Conservation (phyloP, 768 basidiomycete genomes). For the Porphyrellus cyaneotinctus region DNA sequence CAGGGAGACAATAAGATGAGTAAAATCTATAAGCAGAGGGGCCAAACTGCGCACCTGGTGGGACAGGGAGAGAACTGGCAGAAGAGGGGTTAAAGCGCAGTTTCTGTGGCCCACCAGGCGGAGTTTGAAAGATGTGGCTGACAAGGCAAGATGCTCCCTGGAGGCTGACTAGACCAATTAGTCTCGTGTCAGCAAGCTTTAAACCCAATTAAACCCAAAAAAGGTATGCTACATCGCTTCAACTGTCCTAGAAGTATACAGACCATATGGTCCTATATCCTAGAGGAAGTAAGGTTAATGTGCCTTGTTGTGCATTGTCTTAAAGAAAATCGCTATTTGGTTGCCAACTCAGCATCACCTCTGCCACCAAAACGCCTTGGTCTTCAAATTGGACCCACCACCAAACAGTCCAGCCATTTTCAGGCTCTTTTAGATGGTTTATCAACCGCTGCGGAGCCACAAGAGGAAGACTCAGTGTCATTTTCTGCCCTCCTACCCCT, state of each 20-base stretch:
- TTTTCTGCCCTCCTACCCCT: background rate
- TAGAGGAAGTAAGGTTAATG: background rate
- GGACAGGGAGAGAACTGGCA: no score
- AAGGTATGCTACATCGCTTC: background rate
- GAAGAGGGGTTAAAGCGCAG: no score
- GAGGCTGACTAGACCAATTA: no score
- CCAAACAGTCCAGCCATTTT: background rate
- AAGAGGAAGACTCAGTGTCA: background rate
- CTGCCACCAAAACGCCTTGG: background rate
- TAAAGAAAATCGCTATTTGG: background rate
- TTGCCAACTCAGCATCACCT: background rate
- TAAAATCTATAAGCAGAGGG: no score
- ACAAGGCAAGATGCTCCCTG: no score
- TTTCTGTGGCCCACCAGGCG: no score
- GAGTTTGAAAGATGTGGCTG: no score
- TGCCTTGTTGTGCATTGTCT: background rate
- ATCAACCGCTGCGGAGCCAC: no score
- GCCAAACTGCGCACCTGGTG: no score
- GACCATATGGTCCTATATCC: background rate
- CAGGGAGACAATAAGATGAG: no score
- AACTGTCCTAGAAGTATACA: background rate
- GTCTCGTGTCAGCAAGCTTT: no score
- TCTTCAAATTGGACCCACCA: background rate
- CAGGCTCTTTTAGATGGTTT: background rate
- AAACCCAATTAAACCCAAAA: no score